A percentile compares a stretch with the other conserved stretches of the same genome.
Evolutionary conservation across 2,329 filamentous ascomycete genomes (phyloP).

Genomic region (Polychaeton citri): DNA sequence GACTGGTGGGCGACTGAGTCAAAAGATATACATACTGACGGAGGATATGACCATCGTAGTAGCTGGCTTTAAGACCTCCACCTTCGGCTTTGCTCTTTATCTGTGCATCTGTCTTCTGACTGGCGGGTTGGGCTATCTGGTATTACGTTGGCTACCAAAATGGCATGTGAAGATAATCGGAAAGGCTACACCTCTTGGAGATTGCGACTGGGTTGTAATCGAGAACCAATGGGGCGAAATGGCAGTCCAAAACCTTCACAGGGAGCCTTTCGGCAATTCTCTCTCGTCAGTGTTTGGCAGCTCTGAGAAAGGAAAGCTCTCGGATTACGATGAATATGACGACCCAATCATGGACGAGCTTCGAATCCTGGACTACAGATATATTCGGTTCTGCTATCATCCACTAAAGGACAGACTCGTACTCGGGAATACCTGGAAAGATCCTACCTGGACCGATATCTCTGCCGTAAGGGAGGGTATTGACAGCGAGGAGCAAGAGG

Average conservation of each 20-base stretch:
- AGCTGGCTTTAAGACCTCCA: conserved; percentile 75
- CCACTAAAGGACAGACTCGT: conserved; percentile 80
- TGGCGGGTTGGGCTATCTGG: conserved; percentile 64
- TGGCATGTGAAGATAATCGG: conserved; percentile 74
- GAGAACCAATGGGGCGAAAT: conserved; percentile 98
- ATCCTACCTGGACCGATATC: conserved; percentile 74
- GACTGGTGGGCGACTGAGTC: conserved; percentile 53
- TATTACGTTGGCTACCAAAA: conserved; percentile 79
- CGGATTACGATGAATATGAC: conserved; percentile 56
- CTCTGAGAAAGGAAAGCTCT: conserved; percentile 45
- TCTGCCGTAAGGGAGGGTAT: conserved; percentile 63
- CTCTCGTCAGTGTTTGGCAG: conserved; percentile 57
- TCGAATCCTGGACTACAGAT: conserved; percentile 77
- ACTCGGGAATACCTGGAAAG: conserved; percentile 82
- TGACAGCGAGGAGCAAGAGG: conserved; percentile 75
- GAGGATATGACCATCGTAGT: conserved; percentile 92
- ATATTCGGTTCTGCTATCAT: conserved; percentile 86
- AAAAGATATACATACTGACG: conserved; percentile 86
- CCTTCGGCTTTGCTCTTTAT: conserved; percentile 56
- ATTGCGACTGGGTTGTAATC: conserved; percentile 83
- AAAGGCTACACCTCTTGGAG: conserved; percentile 50
- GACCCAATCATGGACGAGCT: conserved; percentile 67
- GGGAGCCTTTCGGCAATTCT: conserved; percentile 45
- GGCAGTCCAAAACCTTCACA: conserved; percentile 55
- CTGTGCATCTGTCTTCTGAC: conserved; percentile 56